Evolutionary conservation across 139 green algal species (phyloP).

Genomic region (Tetradesmus obliquus): DNA sequence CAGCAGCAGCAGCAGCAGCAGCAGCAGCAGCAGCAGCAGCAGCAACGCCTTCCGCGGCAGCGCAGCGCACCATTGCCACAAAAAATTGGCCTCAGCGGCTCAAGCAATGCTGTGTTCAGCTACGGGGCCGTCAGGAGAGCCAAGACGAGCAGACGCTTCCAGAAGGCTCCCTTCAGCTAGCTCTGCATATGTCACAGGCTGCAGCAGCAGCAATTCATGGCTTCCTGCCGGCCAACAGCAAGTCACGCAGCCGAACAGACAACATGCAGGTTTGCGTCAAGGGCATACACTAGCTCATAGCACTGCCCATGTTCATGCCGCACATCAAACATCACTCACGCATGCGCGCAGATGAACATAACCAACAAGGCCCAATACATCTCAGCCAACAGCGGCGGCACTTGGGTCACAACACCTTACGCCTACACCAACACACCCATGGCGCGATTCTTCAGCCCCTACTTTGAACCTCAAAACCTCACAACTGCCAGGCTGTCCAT

Average conservation of each 20-base stretch:
- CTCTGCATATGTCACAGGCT: too few relatives aligned
- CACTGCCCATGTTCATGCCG: background rate
- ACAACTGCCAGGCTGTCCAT: conserved; percentile 29
- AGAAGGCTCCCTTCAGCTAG: background rate
- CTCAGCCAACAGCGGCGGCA: conserved; percentile 18
- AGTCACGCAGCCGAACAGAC: background rate
- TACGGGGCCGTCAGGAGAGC: too few relatives aligned
- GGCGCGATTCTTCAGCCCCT: conserved; percentile 33
- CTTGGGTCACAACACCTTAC: conserved; percentile 12
- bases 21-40: background rate
- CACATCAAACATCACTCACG: background rate
- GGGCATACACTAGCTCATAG: background rate
- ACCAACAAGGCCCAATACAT: conserved; percentile 43
- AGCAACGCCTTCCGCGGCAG: background rate
- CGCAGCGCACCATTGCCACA: too few relatives aligned
- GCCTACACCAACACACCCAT: conserved; percentile 18
- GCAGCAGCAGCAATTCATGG: too few relatives aligned
- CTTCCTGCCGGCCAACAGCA: background rate
- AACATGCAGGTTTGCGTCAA: background rate
- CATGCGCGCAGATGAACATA: conserved; percentile 26
- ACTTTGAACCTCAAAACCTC: conserved; percentile 43
- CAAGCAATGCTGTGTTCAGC: too few relatives aligned
- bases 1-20: background rate
- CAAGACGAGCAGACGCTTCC: too few relatives aligned
- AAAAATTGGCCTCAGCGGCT: too few relatives aligned